Evolutionary conservation across 257 asterid species (phyloP).

Genomic region (Primulina tabacum): DNA sequence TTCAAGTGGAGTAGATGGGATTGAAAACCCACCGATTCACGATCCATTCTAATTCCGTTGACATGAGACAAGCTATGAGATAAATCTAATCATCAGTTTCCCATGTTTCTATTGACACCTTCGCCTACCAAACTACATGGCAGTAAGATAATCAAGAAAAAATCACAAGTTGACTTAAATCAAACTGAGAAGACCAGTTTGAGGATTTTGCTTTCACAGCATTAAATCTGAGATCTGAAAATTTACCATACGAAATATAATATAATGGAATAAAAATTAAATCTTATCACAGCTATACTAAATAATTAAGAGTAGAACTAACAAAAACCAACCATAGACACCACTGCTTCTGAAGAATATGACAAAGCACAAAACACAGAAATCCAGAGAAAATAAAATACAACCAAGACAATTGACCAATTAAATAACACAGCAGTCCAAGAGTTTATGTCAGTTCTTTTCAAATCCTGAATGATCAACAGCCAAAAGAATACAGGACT

Average conservation of each 20-base stretch:
- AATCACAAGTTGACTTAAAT: constrained; percentile 25
- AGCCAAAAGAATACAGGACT: constrained; percentile 1
- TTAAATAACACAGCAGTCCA: background rate
- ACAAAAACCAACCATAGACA: constrained; percentile 19
- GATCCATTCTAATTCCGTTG: background rate
- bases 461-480: constrained; percentile 14
- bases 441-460: background rate
- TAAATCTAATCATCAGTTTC: no score
- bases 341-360: constrained; percentile 12
- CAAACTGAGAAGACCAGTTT: constrained; percentile 8
- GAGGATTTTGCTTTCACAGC: constrained; percentile 22
- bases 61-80: background rate
- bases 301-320: constrained; percentile 1
- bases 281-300: constrained; percentile 6
- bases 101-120: background rate
- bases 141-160: constrained; percentile 14
- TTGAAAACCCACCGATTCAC: background rate
- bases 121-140: background rate
- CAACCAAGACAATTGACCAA: background rate
- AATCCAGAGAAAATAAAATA: background rate
- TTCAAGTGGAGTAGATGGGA: background rate
- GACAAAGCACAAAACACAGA: constrained; percentile 18
- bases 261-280: background rate
- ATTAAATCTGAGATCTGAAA: constrained; percentile 36
- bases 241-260: constrained; percentile 10